Conservation (phyloP, 208 protist genomes). For the Crithidia brevicula region DNA sequence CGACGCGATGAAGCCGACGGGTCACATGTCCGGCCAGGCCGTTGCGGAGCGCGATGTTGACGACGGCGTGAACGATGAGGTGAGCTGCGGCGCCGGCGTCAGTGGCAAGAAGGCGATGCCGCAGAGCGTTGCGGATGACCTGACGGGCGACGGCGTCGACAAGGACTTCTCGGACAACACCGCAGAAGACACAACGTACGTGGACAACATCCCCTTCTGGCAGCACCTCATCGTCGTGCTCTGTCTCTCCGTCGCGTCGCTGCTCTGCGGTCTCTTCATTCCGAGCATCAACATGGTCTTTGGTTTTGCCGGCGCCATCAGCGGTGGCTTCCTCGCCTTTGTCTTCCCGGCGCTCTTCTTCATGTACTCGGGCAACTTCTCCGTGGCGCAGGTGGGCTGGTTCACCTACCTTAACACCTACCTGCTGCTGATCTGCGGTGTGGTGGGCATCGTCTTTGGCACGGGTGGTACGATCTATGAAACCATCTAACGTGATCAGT, state of each 20-base stretch:
- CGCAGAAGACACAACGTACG: slow-evolving; percentile 36
- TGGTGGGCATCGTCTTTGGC: slow-evolving; percentile 41
- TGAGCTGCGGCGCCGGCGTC: neutral
- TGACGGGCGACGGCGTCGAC: neutral
- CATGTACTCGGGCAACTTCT: slow-evolving; percentile 67
- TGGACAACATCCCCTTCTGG: slow-evolving; percentile 56
- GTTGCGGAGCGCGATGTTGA: neutral
- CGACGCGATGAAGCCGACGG: neutral
- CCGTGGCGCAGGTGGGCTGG: slow-evolving; percentile 36
- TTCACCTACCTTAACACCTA: slow-evolving; percentile 67
- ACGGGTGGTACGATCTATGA: slow-evolving; percentile 39
- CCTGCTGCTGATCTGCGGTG: slow-evolving; percentile 42
- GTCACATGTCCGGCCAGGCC: neutral
- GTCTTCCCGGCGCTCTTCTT: slow-evolving; percentile 63
- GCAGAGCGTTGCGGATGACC: slow-evolving; percentile 4
- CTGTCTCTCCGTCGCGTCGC: slow-evolving; percentile 29
- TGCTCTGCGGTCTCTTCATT: slow-evolving; percentile 76
- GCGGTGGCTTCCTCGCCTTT: slow-evolving; percentile 62
- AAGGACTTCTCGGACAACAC: slow-evolving; percentile 10
- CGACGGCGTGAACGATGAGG: neutral
- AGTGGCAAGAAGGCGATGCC: slow-evolving; percentile 6
- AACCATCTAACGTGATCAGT: too few relatives aligned
- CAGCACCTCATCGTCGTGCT: slow-evolving; percentile 44
- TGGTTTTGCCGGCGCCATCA: slow-evolving; percentile 54
- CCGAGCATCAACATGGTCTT: slow-evolving; percentile 76